Percentiles rank a stretch among this genome's conserved stretches.
phyloP scores from a whole-genome alignment of 371 early-diverging fungal genomes.

The Conidiobolus incongruus region DNA sequence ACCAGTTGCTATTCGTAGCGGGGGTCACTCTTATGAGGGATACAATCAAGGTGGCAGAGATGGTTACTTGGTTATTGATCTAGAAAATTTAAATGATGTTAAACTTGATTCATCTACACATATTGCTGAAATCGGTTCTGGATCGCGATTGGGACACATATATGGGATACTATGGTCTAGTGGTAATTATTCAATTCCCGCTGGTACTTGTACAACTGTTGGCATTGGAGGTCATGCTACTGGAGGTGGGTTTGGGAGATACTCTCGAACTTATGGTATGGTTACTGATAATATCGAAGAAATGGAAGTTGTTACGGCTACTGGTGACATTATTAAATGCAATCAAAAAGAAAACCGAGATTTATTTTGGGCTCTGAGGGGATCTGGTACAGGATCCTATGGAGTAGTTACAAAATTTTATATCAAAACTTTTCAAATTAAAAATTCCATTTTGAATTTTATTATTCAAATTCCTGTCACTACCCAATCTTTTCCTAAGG shows the following conservation, averaged over 20 bases:
- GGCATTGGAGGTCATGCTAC: conserved; percentile 14
- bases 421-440: conserved; percentile 9
- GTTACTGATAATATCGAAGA: conserved; percentile 11
- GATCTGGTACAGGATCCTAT: conserved; percentile 15
- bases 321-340: conserved; percentile 10
- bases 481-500: neutral
- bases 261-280: conserved; percentile 12
- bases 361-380: conserved; percentile 17
- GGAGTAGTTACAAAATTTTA: conserved; percentile 16
- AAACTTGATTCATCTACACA: conserved; percentile 3
- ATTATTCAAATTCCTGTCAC: neutral
- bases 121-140: conserved; percentile 10
- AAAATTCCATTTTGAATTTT: conserved; percentile 6
- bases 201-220: conserved; percentile 15
- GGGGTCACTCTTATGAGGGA: conserved; percentile 19
- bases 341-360: conserved; percentile 8
- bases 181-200: conserved; percentile 10
- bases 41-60: conserved; percentile 12
- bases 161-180: conserved; percentile 8
- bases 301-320: conserved; percentile 8
- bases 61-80: conserved; percentile 12
- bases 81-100: conserved; percentile 7
- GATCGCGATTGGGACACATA: conserved; percentile 11
- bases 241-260: conserved; percentile 15
- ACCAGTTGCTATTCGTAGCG: conserved; percentile 12